Evolutionary conservation across 2,329 filamentous ascomycete genomes (phyloP), one percentile per base, ranked within the genome.

Genomic region (Aspergillus sp.): DNA sequence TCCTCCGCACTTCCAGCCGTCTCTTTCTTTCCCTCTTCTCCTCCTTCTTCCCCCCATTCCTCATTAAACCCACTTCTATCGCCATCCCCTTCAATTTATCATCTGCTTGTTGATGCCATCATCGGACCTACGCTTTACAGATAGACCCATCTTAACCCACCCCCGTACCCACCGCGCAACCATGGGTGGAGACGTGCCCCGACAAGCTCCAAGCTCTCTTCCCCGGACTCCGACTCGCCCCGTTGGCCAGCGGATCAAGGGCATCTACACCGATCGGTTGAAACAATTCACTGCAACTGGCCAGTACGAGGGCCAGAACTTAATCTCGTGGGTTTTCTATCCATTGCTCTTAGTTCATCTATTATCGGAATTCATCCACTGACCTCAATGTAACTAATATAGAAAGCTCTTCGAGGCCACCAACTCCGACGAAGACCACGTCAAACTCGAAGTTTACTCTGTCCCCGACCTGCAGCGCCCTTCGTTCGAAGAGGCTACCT

Each of bases 361-460:
- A 32, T 57, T 54, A 56, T 55, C 64, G 49, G 24, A 12, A 18
- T 29, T 29, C 26, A 29, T 29, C 39, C 39, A 29, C 32, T 64
- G 29, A 61, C 31, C 32, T 12, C 11, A 20, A 24, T 22, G 2
- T 20, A 20, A 20, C 22, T 22, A 22, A 22, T 22, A 22, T 67
- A 89, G 86, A 62, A 92, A 92, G 81, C 85, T 92, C 74, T 84
- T 87, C 69, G 88, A 94, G 75, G 89, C 83, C 31, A 78, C 80
- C 59, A 80, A 81, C 57, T 87, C 87, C 10, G 92, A 92, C 65
- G 79, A 86, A 64, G 85, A 91, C 29, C 84, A 94, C 73, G 87
- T 98, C 70, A 90, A 92, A 78, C 87, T 99, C 58, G 91, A 84
- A 60, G 91, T 92, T 59, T 96, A 93, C 85, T 88, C 90, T 58